A percentile compares a stretch with the other conserved stretches of the same genome.
Conservation (phyloP, 1,284 basidiomycete genomes). For the Vanrija pseudolonga region DNA sequence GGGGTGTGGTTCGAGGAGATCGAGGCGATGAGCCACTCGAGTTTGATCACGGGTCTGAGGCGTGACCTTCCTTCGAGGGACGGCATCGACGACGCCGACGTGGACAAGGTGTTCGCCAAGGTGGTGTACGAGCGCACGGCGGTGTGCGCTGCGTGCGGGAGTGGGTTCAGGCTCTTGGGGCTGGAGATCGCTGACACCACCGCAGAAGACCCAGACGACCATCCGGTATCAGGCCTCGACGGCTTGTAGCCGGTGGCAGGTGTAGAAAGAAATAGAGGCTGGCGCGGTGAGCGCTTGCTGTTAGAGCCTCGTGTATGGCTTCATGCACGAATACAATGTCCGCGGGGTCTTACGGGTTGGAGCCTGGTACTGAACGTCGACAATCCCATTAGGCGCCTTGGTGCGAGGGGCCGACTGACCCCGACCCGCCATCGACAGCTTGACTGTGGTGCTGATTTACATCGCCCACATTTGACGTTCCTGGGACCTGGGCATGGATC, state of each 20-base stretch:
- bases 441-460: too few species aligned
- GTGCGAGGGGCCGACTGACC: too few species aligned
- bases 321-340: too few species aligned
- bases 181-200: not conserved
- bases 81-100: constrained; percentile 17
- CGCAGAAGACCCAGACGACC: not conserved
- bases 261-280: too few species aligned
- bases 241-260: not conserved
- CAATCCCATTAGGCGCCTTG: too few species aligned
- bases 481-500: too few species aligned
- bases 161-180: not conserved
- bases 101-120: constrained; percentile 11
- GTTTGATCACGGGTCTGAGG: constrained; percentile 16
- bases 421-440: too few species aligned
- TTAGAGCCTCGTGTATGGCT: too few species aligned
- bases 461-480: too few species aligned
- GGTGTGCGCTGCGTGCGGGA: constrained; percentile 5
- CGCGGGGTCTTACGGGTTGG: too few species aligned
- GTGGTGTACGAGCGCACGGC: not conserved
- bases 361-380: too few species aligned
- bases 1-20: constrained; percentile 28
- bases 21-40: constrained; percentile 10
- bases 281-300: too few species aligned
- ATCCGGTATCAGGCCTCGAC: constrained; percentile 1
- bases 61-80: constrained; percentile 23